Evolutionary conservation across 1,284 basidiomycete species (phyloP).

Genomic region (Marasmius tenuissimus): DNA sequence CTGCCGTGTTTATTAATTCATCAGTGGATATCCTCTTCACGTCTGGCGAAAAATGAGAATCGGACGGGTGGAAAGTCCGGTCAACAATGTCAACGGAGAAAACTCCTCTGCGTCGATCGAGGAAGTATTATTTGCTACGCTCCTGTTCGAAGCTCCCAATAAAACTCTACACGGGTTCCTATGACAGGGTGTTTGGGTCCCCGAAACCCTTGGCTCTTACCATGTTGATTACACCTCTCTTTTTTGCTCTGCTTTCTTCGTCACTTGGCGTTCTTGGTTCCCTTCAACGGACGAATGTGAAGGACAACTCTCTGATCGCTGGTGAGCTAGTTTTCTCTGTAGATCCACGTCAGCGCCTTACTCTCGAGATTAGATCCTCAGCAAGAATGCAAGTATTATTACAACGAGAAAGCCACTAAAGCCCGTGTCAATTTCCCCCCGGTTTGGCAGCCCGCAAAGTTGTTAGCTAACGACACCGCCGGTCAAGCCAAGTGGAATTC

Average conservation of each 20-base stretch:
- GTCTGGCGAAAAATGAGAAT: too few relatives aligned
- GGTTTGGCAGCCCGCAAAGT: neutral
- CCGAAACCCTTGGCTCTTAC: neutral
- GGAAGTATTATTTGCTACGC: too few relatives aligned
- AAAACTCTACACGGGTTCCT: too few relatives aligned
- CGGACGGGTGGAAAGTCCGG: too few relatives aligned
- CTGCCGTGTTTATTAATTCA: too few relatives aligned
- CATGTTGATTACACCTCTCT: neutral
- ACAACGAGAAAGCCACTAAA: neutral
- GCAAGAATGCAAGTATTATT: neutral
- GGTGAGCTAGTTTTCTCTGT: neutral
- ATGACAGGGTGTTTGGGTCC: too few relatives aligned
- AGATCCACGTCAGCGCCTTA: neutral
- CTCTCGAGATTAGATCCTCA: neutral
- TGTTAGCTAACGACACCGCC: neutral
- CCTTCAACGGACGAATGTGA: neutral
- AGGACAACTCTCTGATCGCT: neutral
- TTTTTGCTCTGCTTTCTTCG: neutral
- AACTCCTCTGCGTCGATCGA: too few relatives aligned
- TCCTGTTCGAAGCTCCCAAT: too few relatives aligned
- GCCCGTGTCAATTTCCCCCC: neutral
- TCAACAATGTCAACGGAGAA: too few relatives aligned
- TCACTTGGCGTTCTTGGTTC: neutral
- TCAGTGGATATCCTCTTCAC: too few relatives aligned
- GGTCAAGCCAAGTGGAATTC: neutral